A percentile compares a stretch with the other conserved stretches of the same genome.
Evolutionary conservation across 169 alveolate species (phyloP).

Genomic region (Eimeria maxima): DNA sequence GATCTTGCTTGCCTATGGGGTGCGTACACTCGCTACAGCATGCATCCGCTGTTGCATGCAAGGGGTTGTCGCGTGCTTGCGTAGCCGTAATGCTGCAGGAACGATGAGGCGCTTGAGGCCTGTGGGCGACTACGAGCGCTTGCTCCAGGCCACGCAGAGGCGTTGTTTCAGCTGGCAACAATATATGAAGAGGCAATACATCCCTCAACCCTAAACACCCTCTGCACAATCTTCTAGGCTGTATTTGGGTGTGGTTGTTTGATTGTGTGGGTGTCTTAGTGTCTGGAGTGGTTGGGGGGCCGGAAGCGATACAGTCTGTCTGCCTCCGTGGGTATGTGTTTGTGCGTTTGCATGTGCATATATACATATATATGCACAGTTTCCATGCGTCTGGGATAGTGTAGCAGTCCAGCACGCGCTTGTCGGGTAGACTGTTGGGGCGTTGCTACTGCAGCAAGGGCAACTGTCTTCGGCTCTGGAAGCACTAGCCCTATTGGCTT

Average conservation of each 20-base stretch:
- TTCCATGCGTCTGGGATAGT: not conserved
- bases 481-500: slow-evolving; percentile 60
- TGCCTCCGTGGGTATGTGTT: not conserved
- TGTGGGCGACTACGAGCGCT: slow-evolving; percentile 93
- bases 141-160: slow-evolving; percentile 77
- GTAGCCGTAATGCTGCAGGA: slow-evolving; percentile 84
- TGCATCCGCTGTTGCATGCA: not conserved
- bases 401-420: too few relatives aligned
- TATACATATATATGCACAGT: not conserved
- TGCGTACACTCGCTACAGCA: not conserved
- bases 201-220: not conserved
- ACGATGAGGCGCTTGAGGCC: slow-evolving; percentile 88
- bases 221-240: not conserved
- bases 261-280: not conserved
- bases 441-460: slow-evolving; percentile 10
- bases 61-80: too few relatives aligned
- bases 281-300: too few relatives aligned
- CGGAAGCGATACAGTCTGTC: too few relatives aligned
- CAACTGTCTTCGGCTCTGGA: slow-evolving; percentile 35
- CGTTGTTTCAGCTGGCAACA: slow-evolving; percentile 68
- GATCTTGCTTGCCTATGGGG: too few relatives aligned
- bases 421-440: too few relatives aligned
- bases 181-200: slow-evolving; percentile 38
- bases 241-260: not conserved
- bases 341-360: not conserved